Evolutionary conservation across 2,329 filamentous ascomycete genomes (phyloP).

Genomic region (Epichloe amarillans): DNA sequence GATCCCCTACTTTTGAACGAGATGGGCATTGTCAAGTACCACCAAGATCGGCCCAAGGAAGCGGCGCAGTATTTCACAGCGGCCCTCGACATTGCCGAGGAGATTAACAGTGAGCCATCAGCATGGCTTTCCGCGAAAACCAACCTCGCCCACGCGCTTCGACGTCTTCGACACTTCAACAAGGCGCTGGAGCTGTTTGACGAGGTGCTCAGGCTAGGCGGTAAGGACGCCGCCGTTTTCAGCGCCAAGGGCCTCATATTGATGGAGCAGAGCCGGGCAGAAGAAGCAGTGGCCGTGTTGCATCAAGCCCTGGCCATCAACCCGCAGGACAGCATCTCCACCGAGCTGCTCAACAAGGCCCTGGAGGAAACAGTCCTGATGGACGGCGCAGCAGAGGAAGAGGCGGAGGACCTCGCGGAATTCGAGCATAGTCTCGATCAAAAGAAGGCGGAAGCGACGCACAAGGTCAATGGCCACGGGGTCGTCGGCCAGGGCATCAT

Average conservation of each 20-base stretch:
- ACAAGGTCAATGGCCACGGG: constrained; percentile 20
- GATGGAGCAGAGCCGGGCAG: constrained; percentile 60
- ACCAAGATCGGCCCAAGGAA: constrained; percentile 65
- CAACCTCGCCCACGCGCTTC: constrained; percentile 80
- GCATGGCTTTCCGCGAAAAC: constrained; percentile 76
- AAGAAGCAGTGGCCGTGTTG: constrained; percentile 67
- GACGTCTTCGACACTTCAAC: constrained; percentile 54
- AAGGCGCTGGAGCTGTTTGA: constrained; percentile 73
- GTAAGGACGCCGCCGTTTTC: constrained; percentile 67
- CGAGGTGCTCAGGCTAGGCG: constrained; percentile 69
- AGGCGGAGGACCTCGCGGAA: constrained; percentile 30
- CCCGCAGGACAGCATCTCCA: constrained; percentile 70
- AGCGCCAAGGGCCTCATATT: constrained; percentile 73
- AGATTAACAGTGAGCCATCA: constrained; percentile 68
- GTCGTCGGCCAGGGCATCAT: constrained; percentile 12
- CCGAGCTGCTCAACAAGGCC: constrained; percentile 62
- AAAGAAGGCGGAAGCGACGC: constrained; percentile 30
- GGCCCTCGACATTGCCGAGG: constrained; percentile 63
- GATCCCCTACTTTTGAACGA: constrained; percentile 91
- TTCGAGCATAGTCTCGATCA: constrained; percentile 40
- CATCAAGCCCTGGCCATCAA: constrained; percentile 73
- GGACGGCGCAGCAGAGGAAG: constrained; percentile 31
- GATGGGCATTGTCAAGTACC: constrained; percentile 90
- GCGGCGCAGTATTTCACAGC: constrained; percentile 67
- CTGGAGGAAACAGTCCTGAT: constrained; percentile 45